These are phyloP conservation scores for Nadsonia fulvescens DNA, from an alignment of 805 yeast species.

Conservation along the genomic window DNA sequence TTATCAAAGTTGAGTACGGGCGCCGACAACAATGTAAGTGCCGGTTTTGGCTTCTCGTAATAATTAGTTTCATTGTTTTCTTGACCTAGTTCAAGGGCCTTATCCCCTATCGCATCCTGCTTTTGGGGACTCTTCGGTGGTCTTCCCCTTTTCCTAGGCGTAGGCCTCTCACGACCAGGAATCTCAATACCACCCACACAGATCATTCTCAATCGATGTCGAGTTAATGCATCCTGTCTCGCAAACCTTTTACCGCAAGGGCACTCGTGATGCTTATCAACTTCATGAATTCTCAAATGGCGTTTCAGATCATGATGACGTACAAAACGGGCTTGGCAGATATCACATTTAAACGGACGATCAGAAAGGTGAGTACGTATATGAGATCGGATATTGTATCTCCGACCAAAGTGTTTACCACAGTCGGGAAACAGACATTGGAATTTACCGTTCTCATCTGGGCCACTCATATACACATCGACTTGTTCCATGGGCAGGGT, in stretches of 20 bases:
- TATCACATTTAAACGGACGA: conserved; percentile 66
- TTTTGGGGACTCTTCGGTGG: too few species aligned
- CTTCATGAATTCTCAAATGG: conserved; percentile 73
- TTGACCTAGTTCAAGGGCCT: too few species aligned
- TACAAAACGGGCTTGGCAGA: conserved; percentile 72
- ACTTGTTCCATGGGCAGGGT: conserved; percentile 77
- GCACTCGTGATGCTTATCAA: conserved; percentile 46
- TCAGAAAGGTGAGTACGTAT: conserved; percentile 92
- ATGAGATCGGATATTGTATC: conserved; percentile 85
- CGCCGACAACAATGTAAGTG: too few species aligned
- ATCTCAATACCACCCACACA: conserved; percentile 50
- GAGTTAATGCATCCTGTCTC: conserved; percentile 68
- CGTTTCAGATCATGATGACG: conserved; percentile 87
- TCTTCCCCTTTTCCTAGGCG: conserved; percentile 20
- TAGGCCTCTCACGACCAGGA: conserved; percentile 15
- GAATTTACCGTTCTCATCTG: conserved; percentile 51
- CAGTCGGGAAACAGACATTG: conserved; percentile 66
- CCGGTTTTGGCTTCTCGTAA: too few species aligned
- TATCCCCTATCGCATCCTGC: too few species aligned
- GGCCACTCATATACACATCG: conserved; percentile 67
- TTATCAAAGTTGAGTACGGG: too few species aligned
- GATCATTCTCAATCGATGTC: conserved; percentile 63
- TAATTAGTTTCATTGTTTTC: too few species aligned
- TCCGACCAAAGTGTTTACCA: conserved; percentile 64
- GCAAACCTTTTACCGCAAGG: conserved; percentile 90